Evolutionary conservation across 2,329 filamentous ascomycete genomes (phyloP).

Genomic region (Aspergillus fructus): DNA sequence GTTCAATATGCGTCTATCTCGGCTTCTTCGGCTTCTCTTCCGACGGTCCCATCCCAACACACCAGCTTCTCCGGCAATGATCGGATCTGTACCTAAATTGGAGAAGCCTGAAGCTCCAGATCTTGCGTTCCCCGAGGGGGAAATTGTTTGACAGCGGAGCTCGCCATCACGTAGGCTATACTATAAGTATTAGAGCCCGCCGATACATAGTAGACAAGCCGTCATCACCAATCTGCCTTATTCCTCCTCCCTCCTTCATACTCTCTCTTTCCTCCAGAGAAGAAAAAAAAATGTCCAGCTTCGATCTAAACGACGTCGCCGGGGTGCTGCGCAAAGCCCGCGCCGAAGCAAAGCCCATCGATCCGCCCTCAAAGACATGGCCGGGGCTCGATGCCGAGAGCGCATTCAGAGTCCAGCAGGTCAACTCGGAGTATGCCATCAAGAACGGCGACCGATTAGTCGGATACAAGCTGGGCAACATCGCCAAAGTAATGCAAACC

Average conservation of each 20-base stretch:
- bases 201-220: not conserved
- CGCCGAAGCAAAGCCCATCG: slow-evolving; percentile 12
- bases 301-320: slow-evolving; percentile 12
- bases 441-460: slow-evolving; percentile 18
- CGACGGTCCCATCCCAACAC: not conserved
- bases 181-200: not conserved
- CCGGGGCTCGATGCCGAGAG: slow-evolving; percentile 13
- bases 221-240: not conserved
- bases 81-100: not conserved
- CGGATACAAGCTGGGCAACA: slow-evolving; percentile 23
- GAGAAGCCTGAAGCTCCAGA: not conserved
- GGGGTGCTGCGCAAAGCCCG: slow-evolving; percentile 16
- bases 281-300: slow-evolving; percentile 1
- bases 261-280: not conserved
- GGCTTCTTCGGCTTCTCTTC: not conserved
- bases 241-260: not conserved
- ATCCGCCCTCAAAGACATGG: slow-evolving; percentile 18
- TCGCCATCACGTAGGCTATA: not conserved
- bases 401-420: slow-evolving; percentile 16
- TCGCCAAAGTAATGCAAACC: slow-evolving; percentile 23
- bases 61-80: not conserved
- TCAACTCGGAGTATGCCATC: slow-evolving; percentile 16
- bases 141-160: not conserved
- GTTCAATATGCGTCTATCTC: not conserved
- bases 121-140: not conserved